These are phyloP conservation scores for Macrophomina phaseolina DNA, from an alignment of 2,329 filamentous ascomycete species.

Conservation along the genomic window DNA sequence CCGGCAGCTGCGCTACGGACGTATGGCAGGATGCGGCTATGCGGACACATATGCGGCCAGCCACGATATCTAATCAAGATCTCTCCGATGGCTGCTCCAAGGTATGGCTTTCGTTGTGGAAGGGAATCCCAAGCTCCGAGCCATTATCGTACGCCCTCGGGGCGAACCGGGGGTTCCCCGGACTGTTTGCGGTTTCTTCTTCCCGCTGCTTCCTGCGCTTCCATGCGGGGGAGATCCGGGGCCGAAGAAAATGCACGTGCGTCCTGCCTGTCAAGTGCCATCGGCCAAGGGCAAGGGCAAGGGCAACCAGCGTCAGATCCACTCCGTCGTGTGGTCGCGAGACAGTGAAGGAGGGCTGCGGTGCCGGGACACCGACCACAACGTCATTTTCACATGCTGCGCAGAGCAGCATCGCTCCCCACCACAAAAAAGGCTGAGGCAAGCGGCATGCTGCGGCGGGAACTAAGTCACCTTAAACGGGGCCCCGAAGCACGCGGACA, in stretches of 20 bases:
- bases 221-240: constrained; percentile 23
- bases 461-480: not conserved
- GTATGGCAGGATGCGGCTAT: not conserved
- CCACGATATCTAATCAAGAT: not conserved
- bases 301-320: not conserved
- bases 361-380: not conserved
- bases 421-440: not conserved
- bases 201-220: not conserved
- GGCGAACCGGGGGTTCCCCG: constrained; percentile 1
- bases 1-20: not conserved
- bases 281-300: not conserved
- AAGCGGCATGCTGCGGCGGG: not conserved
- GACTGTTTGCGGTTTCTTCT: not conserved
- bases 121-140: not conserved
- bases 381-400: constrained; percentile 26
- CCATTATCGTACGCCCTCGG: not conserved
- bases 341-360: too few species aligned
- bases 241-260: constrained; percentile 25
- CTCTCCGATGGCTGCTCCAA: not conserved
- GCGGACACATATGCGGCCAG: too few species aligned
- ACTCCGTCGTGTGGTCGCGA: not conserved
- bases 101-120: not conserved
- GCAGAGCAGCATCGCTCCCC: not conserved
- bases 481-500: not conserved
- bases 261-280: not conserved